These are phyloP conservation scores for Voacanga thouarsii DNA, from an alignment of 257 asterid species.

Conservation along the genomic window DNA sequence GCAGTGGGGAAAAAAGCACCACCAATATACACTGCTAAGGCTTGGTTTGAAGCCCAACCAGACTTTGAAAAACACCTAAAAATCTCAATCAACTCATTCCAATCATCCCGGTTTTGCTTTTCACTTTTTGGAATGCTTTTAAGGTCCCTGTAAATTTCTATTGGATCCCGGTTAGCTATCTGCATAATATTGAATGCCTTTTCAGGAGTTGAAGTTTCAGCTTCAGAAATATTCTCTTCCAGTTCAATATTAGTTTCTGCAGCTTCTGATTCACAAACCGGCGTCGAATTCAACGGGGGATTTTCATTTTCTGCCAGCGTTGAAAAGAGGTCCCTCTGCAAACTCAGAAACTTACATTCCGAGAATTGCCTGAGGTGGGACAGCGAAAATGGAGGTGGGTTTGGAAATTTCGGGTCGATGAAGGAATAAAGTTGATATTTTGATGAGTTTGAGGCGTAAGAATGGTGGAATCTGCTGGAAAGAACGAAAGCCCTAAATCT, in stretches of 20 bases:
- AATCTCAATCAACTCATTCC: conserved; percentile 51
- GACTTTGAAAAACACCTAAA: conserved; percentile 56
- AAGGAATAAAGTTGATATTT: conserved; percentile 21
- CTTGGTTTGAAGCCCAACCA: conserved; percentile 83
- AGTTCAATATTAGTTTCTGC: conserved; percentile 12
- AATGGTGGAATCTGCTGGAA: conserved; percentile 33
- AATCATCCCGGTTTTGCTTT: conserved; percentile 38
- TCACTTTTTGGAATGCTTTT: conserved; percentile 29
- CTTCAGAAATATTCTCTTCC: conserved; percentile 24
- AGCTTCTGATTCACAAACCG: conserved; percentile 19
- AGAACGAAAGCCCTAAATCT: conserved; percentile 27
- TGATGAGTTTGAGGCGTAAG: conserved; percentile 21
- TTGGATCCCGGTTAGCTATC: conserved; percentile 49
- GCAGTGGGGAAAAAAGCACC: conserved; percentile 75
- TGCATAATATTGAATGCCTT: conserved; percentile 29
- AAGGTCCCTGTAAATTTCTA: conserved; percentile 60
- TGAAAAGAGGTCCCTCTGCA: conserved; percentile 33
- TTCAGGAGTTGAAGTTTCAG: conserved; percentile 18
- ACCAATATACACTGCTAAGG: conserved; percentile 77
- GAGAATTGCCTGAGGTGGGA: conserved; percentile 17
- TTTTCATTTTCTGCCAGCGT: conserved; percentile 25
- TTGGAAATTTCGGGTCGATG: conserved; percentile 13
- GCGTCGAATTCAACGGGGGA: background rate
- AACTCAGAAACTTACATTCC: conserved; percentile 18
- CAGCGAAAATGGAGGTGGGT: conserved; percentile 21